Evolutionary conservation across 1,284 basidiomycete species (phyloP).

Genomic region (Heterobasidion irregulare): DNA sequence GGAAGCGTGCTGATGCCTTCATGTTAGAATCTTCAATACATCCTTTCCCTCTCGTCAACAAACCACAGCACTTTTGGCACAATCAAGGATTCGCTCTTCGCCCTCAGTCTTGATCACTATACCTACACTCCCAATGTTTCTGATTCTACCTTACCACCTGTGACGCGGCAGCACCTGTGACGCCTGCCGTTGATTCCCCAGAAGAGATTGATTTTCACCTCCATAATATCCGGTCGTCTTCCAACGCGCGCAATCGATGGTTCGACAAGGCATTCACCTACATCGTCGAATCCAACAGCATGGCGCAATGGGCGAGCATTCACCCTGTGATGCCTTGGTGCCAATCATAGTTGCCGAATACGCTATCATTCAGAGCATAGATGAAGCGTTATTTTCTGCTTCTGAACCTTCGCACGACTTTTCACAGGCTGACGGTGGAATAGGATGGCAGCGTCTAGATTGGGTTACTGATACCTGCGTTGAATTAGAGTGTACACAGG

Average conservation of each 20-base stretch:
- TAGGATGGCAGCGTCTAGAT: slow-evolving; percentile 62
- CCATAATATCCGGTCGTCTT: slow-evolving; percentile 65
- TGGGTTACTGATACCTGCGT: slow-evolving; percentile 71
- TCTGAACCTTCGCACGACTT: background rate
- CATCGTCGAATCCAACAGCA: slow-evolving; percentile 79
- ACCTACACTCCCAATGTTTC: slow-evolving; percentile 24
- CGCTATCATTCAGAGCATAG: slow-evolving; percentile 59
- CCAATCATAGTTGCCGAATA: slow-evolving; percentile 90
- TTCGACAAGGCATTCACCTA: slow-evolving; percentile 88
- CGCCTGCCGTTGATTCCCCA: slow-evolving; percentile 20
- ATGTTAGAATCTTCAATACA: slow-evolving; percentile 62
- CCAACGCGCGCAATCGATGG: slow-evolving; percentile 79
- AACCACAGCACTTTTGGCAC: slow-evolving; percentile 56
- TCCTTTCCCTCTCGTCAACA: slow-evolving; percentile 56
- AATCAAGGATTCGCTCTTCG: slow-evolving; percentile 74
- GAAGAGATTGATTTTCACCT: slow-evolving; percentile 69
- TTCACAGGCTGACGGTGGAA: background rate
- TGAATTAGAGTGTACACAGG: slow-evolving; percentile 48
- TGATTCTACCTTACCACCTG: background rate
- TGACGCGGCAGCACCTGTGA: too few species aligned
- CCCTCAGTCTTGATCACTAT: slow-evolving; percentile 60
- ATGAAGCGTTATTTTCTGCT: slow-evolving; percentile 28
- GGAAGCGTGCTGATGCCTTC: slow-evolving; percentile 6
- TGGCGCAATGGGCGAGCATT: slow-evolving; percentile 89
- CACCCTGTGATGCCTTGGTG: slow-evolving; percentile 86